phyloP scores from a whole-genome alignment of 108 stramenopile genomes.

The Fistulifera solaris region DNA sequence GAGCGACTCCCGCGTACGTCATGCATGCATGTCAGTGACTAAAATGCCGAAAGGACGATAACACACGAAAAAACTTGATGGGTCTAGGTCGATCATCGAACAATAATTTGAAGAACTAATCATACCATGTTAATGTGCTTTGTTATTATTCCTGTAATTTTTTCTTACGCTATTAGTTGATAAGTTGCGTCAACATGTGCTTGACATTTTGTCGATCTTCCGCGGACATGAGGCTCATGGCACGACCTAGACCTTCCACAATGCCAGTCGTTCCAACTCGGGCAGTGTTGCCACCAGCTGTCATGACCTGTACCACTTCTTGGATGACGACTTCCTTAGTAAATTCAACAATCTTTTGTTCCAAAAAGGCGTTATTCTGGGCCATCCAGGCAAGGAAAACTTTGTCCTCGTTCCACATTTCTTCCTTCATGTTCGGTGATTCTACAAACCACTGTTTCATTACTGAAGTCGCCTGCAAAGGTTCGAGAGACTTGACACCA shows the following conservation, averaged over 20 bases:
- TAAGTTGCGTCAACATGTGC: conserved; percentile 15
- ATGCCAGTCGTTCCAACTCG: conserved; percentile 72
- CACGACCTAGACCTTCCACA: conserved; percentile 68
- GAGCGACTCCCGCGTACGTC: no score
- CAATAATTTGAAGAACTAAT: no score
- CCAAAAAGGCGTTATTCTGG: conserved; percentile 51
- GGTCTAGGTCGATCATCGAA: no score
- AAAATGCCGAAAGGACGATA: no score
- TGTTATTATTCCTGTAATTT: no score
- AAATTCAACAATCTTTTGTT: conserved; percentile 60
- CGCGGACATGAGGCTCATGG: conserved; percentile 44
- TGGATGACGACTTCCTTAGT: conserved; percentile 65
- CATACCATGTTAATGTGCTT: no score
- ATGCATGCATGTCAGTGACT: no score
- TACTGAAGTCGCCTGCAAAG: conserved; percentile 58
- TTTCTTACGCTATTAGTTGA: neutral
- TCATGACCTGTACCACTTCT: conserved; percentile 77
- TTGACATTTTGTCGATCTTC: conserved; percentile 58
- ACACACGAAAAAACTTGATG: no score
- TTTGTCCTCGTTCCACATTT: conserved; percentile 74
- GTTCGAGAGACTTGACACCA: conserved; percentile 50
- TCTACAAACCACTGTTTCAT: conserved; percentile 78
- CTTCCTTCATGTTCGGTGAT: conserved; percentile 43
- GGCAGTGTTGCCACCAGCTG: conserved; percentile 77
- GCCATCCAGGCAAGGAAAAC: conserved; percentile 76